Evolutionary conservation across 345 rosid species (phyloP), one percentile per base, ranked within the genome.

Genomic region (Raphanus raphanistrum): DNA sequence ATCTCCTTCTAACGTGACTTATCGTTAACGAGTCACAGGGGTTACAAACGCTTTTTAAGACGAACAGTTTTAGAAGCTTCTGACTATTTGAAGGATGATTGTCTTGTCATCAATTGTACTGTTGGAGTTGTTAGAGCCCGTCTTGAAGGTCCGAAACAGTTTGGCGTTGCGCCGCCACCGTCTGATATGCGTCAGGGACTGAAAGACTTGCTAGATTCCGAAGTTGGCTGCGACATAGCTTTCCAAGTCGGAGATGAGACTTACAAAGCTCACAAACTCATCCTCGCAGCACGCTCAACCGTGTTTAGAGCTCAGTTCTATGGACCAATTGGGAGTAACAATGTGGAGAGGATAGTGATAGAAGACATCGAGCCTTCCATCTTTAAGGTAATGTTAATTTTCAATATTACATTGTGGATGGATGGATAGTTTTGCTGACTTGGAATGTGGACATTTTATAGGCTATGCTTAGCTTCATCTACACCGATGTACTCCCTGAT

Each of bases 261-360:
- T 6, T 90, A 83, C 81, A 87, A 82, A 84, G 98, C 98, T 64
- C 98, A 93, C 66, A 96, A 90, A 72, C 78, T 91, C 83, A 84
- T 96, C 64, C 96, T 96, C 36, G 94, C 97, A 5, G 93, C 95
- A 57, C 96, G 99, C 27, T 93, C 99, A 2, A 97, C 93, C 16
- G 98, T 96, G 38, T 96, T 96, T 74, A 87, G 86, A 84, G 98
- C 98, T 12, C 98, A 93, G 31, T 92, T 93, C 82, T 93, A 86
- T 76, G 97, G 99, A 76, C 93, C 87, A 59, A 82, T 93, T n/a
- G 93, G 96, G 77, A 86, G 91, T 70, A 85, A 78, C 41, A 89
- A 86, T 76, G 45, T 84, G 66, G 88, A 85, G 62, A 70, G 82
- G 73, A 79, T 87, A 45, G 85, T 78, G 2, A 87, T 96, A 74